Conservation (phyloP, 495 filamentous ascomycete genomes). For the Bathelium albidoporum region DNA sequence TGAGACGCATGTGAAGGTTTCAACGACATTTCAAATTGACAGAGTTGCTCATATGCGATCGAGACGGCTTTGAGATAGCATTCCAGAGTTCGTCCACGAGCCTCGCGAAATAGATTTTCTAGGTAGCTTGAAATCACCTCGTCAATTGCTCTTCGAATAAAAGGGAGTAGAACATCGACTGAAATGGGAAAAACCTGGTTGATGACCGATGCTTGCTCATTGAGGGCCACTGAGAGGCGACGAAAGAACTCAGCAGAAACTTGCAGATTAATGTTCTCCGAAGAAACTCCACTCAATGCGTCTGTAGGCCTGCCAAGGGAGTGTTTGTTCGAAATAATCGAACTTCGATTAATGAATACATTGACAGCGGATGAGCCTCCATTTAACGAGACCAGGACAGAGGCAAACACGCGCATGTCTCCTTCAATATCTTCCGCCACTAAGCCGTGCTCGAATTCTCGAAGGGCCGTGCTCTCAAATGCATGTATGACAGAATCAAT, state of each 20-base stretch:
- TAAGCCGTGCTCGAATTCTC: slow-evolving; percentile 83
- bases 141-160: slow-evolving; percentile 73
- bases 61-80: slow-evolving; percentile 80
- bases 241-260: slow-evolving; percentile 77
- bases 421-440: slow-evolving; percentile 85
- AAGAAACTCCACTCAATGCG: slow-evolving; percentile 52
- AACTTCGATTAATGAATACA: slow-evolving; percentile 77
- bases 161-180: slow-evolving; percentile 59
- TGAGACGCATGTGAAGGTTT: slow-evolving; percentile 51
- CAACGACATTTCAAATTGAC: slow-evolving; percentile 62
- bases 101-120: slow-evolving; percentile 78
- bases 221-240: slow-evolving; percentile 57
- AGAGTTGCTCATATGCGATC: slow-evolving; percentile 72
- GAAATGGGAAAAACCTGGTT: slow-evolving; percentile 76
- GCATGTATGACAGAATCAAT: slow-evolving; percentile 64
- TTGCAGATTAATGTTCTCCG: slow-evolving; percentile 56
- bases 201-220: slow-evolving; percentile 76
- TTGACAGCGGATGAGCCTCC: slow-evolving; percentile 70
- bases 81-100: slow-evolving; percentile 64
- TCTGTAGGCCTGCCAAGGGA: slow-evolving; percentile 69
- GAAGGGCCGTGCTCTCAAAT: slow-evolving; percentile 82
- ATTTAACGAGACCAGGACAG: slow-evolving; percentile 73
- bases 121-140: slow-evolving; percentile 81
- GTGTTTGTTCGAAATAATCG: slow-evolving; percentile 62
- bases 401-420: slow-evolving; percentile 76